Base-by-base conservation (phyloP, 2,329 filamentous ascomycete species). In the Exophiala calicioides region DNA sequence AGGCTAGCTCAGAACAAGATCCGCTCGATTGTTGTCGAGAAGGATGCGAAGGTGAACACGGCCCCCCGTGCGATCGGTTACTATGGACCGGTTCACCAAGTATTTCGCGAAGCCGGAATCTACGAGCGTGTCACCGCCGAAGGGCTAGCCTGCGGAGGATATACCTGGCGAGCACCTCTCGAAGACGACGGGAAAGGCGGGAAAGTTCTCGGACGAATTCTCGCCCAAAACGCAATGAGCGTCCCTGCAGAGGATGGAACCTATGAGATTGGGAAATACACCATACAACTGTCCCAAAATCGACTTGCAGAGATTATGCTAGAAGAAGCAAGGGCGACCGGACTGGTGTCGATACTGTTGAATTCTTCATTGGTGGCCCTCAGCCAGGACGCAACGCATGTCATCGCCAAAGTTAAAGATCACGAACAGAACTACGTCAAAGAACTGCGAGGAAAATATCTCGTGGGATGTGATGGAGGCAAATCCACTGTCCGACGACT, bases 11-110 rank as follows among this genome's bases (percentile, higher is more conserved):
- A 53, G 15, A 53, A 37, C 3, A 32, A 40, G 2, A 55, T 62
- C 18, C 47, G 35, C 4, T 55, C 55, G 0, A 44, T 53, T 1
- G 53, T 62, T 2, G 56, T 62, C 16, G 60, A 63, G 4, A 21
- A 50, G 29, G 56, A 60, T 13, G 19, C 24, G 12, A 16, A 20
- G 5, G 16, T 41, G 4, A 4, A 7, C 10, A 19, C 24, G n/a
- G 19, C 7, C 2, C 24, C 26, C 9, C 38, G 38, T 30, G 38
- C 38, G 16, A 16, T 41, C 15, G 38, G 26, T 10, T 41, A 41
- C 16, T 38, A 24, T 38, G 35, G 35, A 5, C 35, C 35, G 21
- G 18, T 23, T 24, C 35, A 38, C 13, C 16, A 21, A 7, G 35
- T 23, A 7, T 23, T 38, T 8, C 35, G 23, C 9, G n/a, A 26